Percentiles rank a stretch among this genome's conserved stretches.
phyloP scores from a whole-genome alignment of 768 basidiomycete species.

The Pleurotus giganteus region DNA sequence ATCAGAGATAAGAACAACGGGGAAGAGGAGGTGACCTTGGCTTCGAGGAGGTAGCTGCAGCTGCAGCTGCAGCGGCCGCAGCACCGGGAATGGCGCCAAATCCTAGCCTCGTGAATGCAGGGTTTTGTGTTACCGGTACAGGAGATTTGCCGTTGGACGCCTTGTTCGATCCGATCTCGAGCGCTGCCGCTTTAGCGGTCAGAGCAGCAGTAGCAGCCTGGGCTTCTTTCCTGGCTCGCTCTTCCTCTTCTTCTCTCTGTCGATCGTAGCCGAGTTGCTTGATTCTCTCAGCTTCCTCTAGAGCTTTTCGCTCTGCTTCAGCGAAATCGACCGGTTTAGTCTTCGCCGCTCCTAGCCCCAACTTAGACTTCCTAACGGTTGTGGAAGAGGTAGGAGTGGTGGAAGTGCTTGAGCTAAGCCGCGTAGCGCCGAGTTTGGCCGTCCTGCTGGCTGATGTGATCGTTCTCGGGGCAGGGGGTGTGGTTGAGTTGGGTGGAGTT shows the following conservation, averaged over 20 bases:
- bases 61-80: conserved; percentile 48
- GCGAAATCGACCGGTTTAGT: conserved; percentile 89
- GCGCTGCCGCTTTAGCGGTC: conserved; percentile 19
- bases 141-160: conserved; percentile 16
- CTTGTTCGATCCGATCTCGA: conserved; percentile 35
- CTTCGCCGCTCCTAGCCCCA: conserved; percentile 82
- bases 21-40: conserved; percentile 26
- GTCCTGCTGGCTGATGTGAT: conserved; percentile 35
- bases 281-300: conserved; percentile 90
- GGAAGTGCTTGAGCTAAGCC: conserved; percentile 37
- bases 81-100: conserved; percentile 80
- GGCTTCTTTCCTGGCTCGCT: conserved; percentile 62
- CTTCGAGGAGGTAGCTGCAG: conserved; percentile 30
- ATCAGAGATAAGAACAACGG: not conserved
- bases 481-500: conserved; percentile 24
- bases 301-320: conserved; percentile 86
- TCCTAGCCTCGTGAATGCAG: conserved; percentile 66
- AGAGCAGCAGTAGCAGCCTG: conserved; percentile 41
- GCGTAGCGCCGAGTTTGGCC: conserved; percentile 23
- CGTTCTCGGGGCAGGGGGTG: conserved; percentile 49
- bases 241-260: conserved; percentile 80
- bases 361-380: conserved; percentile 60
- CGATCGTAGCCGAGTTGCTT: conserved; percentile 92
- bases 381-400: conserved; percentile 22
- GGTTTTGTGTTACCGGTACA: not conserved